Base-by-base conservation (phyloP, 2,329 filamentous ascomycete species). In the Cladosporium oxysporum region DNA sequence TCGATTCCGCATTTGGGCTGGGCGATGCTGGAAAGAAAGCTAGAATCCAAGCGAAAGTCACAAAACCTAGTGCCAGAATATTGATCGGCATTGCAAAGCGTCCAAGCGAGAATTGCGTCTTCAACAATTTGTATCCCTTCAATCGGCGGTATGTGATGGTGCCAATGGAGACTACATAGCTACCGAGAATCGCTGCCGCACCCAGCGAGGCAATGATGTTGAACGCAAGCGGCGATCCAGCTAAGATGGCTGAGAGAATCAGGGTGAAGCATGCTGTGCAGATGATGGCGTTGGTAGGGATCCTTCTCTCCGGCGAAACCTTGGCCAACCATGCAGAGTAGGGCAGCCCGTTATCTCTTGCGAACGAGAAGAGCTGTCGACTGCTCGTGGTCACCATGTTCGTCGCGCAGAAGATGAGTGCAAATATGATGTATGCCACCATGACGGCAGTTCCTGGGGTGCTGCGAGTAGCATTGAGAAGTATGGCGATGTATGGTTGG, bases 341-440 rank as follows among this genome's bases (percentile, higher is more conserved):
- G 0, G 80, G 80, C 1, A 82, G 71, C 33, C 75, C 75, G 18
- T 67, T 72, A 50, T 70, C 68, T 44, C 70, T 69, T 41, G 69
- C 78, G 67, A 82, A 82, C 0, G 79, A 78, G 58, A 74, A 82
- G 12, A 77, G 72, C 74, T 80, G 79, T 10, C 79, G 77, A 18
- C 78, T 79, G 3, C 78, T 77, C 4, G 79, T 76, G 49, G 80
- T 79, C 14, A 79, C 67, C 33, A 76, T 71, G 8, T 74, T 77
- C 14, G 79, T 74, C 6, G 77, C 78, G 37, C 76, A 79, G 66
- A 75, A 79, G 59, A 81, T 76, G 16, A 78, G 76, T 1, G 80
- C 71, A 55, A 65, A 33, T 29, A 68, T 62, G 35, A 70, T 64
- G 35, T 70, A 65, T 4, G 68, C 69, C 11, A 69, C 66, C 63